phyloP scores from a whole-genome alignment of 345 rosid species.

The Microcos paniculata region DNA sequence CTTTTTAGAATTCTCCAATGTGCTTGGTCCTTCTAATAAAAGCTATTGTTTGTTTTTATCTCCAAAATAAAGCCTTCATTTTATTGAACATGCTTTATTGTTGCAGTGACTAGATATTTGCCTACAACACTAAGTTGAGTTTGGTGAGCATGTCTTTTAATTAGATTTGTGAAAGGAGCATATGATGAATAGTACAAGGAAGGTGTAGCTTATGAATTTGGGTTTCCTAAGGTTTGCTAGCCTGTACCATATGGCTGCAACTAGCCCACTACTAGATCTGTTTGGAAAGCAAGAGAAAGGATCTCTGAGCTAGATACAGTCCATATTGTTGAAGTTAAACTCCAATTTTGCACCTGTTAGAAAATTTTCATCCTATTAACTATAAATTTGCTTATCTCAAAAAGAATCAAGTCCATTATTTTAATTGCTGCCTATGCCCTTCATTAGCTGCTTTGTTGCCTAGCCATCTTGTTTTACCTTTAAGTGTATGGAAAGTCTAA shows the following conservation, averaged over 20 bases:
- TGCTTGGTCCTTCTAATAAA: not conserved
- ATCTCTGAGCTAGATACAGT: not conserved
- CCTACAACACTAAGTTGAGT: not conserved
- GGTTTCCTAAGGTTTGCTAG: not conserved
- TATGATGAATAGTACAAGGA: not conserved
- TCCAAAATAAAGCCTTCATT: not conserved
- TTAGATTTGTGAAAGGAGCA: not conserved
- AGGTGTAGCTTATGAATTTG: not conserved
- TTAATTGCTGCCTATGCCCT: not conserved
- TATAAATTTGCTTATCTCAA: not conserved
- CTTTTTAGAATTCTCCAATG: not conserved
- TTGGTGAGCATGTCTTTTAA: not conserved
- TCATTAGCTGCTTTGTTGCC: not conserved
- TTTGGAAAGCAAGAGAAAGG: not conserved
- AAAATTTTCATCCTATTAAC: not conserved
- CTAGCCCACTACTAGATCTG: not conserved
- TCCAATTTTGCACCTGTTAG: not conserved
- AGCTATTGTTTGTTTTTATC: not conserved
- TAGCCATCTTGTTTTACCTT: not conserved
- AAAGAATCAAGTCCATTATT: too few relatives aligned
- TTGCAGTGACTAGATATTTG: not conserved
- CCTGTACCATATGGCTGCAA: not conserved
- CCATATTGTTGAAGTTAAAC: not conserved
- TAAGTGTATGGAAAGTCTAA: not conserved
- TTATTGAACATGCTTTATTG: not conserved